Percentiles rank a stretch among this genome's conserved stretches.
These are phyloP conservation scores for Arabidopsis arenosa DNA, from an alignment of 345 rosid species.

Conservation along the genomic window DNA sequence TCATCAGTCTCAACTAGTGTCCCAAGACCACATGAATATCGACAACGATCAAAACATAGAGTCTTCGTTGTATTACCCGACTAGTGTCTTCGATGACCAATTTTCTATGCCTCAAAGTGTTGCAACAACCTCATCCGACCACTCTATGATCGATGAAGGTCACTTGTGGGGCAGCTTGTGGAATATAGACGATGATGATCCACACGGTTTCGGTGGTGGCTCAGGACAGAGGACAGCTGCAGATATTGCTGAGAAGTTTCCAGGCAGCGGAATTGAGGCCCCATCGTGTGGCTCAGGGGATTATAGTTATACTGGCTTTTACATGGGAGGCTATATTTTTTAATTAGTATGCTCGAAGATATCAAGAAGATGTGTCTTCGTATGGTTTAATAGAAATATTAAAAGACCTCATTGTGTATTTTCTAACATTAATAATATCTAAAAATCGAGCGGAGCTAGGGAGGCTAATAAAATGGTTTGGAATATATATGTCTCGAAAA, in stretches of 20 bases:
- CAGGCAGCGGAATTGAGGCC: conserved; percentile 8
- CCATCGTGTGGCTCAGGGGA: conserved; percentile 41
- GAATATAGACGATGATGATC: conserved; percentile 51
- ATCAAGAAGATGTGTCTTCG: conserved; percentile 14
- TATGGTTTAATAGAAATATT: not conserved
- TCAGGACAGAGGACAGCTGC: conserved; percentile 5
- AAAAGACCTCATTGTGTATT: conserved; percentile 23
- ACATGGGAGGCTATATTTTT: conserved; percentile 50
- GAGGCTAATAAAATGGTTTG: conserved; percentile 30
- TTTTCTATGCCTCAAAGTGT: conserved; percentile 47
- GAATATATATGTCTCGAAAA: conserved; percentile 14
- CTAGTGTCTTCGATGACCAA: conserved; percentile 25
- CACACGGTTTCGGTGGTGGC: conserved; percentile 30
- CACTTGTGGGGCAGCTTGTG: conserved; percentile 58
- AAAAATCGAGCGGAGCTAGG: not conserved
- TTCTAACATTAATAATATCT: conserved; percentile 14
- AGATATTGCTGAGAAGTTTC: conserved; percentile 43
- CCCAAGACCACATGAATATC: conserved; percentile 22
- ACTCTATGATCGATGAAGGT: conserved; percentile 46
- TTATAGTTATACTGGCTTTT: conserved; percentile 34
- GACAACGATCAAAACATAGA: conserved; percentile 22
- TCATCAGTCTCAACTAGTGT: conserved; percentile 22
- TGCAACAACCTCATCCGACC: conserved; percentile 41
- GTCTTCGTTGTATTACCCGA: conserved; percentile 39
- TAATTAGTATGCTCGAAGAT: conserved; percentile 26